Conservation (phyloP, 2,329 filamentous ascomycete genomes). For the Tolypocladium tundrense region DNA sequence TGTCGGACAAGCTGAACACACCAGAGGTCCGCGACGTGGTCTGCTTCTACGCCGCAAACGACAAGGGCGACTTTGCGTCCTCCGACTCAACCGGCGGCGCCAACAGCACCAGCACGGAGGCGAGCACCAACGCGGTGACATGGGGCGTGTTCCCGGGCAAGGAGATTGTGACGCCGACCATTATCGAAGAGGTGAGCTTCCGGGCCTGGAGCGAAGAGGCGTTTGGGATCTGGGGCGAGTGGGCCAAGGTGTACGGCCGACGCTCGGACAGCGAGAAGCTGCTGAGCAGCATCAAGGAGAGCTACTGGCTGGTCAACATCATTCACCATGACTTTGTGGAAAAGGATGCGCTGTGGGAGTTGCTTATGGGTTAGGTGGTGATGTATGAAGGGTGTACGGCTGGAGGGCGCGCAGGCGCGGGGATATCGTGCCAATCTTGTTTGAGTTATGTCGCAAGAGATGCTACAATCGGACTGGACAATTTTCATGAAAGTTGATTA, state of each 20-base stretch:
- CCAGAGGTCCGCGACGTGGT: slow-evolving; percentile 55
- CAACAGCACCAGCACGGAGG: slow-evolving; percentile 22
- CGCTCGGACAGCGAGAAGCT: slow-evolving; percentile 61
- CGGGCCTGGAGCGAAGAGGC: slow-evolving; percentile 91
- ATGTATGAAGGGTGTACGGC: too few relatives aligned
- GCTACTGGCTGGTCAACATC: slow-evolving; percentile 83
- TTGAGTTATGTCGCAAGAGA: neutral
- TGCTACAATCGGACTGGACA: neutral
- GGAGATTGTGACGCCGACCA: slow-evolving; percentile 92
- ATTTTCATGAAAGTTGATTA: neutral
- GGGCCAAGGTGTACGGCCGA: slow-evolving; percentile 78
- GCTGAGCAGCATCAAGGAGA: slow-evolving; percentile 55
- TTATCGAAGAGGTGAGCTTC: slow-evolving; percentile 93
- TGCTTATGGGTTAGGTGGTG: slow-evolving; percentile 36
- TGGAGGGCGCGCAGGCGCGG: neutral
- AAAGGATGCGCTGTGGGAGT: slow-evolving; percentile 59
- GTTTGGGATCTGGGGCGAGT: slow-evolving; percentile 90
- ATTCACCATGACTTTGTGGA: slow-evolving; percentile 74
- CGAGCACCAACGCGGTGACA: slow-evolving; percentile 82
- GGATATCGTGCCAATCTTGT: neutral
- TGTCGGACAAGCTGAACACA: slow-evolving; percentile 52
- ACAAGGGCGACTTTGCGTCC: slow-evolving; percentile 65
- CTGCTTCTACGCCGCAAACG: slow-evolving; percentile 82
- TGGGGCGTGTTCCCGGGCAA: slow-evolving; percentile 95
- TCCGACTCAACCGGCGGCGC: slow-evolving; percentile 41